Percentiles rank a stretch among this genome's conserved stretches.
phyloP scores from a whole-genome alignment of 305 asterid genomes.

The Fraxinus platypoda region DNA sequence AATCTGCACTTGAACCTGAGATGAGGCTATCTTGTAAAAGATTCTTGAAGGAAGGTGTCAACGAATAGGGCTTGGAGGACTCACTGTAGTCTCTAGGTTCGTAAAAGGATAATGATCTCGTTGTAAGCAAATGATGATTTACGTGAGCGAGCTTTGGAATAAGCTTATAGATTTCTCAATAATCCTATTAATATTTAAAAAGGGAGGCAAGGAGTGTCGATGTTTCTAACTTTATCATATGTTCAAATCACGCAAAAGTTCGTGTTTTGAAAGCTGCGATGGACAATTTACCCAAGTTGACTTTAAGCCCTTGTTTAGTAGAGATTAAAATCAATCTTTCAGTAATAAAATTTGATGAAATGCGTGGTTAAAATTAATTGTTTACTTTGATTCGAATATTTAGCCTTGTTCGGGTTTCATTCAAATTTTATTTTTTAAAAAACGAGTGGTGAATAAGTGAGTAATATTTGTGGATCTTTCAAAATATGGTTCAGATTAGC shows the following conservation, averaged over 20 bases:
- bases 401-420: neutral
- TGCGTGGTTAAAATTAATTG: no score
- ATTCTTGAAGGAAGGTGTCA: no score
- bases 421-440: no score
- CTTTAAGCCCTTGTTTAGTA: no score
- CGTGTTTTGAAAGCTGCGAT: neutral
- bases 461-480: no score
- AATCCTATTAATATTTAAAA: neutral
- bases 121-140: neutral
- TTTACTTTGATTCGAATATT: no score
- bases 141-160: neutral
- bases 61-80: no score
- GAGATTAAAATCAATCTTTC: no score
- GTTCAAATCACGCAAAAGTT: neutral
- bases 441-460: neutral
- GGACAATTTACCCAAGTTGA: neutral
- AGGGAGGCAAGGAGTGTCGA: neutral
- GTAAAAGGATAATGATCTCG: no score
- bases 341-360: no score
- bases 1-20: neutral
- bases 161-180: neutral
- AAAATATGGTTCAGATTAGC: no score
- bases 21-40: neutral
- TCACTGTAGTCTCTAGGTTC: no score
- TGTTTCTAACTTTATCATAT: neutral